A percentile compares a stretch with the other conserved stretches of the same genome.
These are phyloP conservation scores for Bruguiera gymnorhiza DNA, from an alignment of 345 rosid species.

Conservation along the genomic window DNA sequence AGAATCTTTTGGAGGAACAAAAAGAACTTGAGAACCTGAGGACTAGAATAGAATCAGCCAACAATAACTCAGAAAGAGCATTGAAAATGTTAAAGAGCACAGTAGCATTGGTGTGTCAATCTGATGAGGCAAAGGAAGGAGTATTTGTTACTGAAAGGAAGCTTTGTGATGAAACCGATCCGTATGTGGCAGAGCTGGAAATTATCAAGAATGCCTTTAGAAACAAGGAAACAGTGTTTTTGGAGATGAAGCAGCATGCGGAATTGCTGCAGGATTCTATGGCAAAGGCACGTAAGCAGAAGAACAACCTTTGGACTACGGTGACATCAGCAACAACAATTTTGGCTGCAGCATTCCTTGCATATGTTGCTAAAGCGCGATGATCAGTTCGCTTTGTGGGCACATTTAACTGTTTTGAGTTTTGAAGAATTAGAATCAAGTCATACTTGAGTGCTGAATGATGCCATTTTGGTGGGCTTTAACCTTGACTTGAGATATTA, in stretches of 20 bases:
- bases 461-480: conserved; percentile 4
- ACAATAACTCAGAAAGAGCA: conserved; percentile 33
- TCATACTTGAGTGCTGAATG: neutral
- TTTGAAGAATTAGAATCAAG: conserved; percentile 1
- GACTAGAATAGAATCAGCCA: conserved; percentile 37
- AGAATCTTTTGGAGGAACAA: conserved; percentile 40
- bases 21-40: conserved; percentile 30
- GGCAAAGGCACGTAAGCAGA: conserved; percentile 52
- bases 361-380: conserved; percentile 50
- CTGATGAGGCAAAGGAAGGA: conserved; percentile 24
- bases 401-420: neutral
- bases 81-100: conserved; percentile 50
- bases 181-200: conserved; percentile 41
- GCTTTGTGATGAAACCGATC: conserved; percentile 34
- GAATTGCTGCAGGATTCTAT: conserved; percentile 46
- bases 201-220: conserved; percentile 51
- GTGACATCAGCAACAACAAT: conserved; percentile 66
- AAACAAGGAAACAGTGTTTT: conserved; percentile 43
- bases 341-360: conserved; percentile 58
- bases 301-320: conserved; percentile 54
- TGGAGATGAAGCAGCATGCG: conserved; percentile 58
- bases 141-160: conserved; percentile 15
- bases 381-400: conserved; percentile 18
- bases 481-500: conserved; percentile 10
- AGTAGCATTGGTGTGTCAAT: conserved; percentile 37